A percentile compares a stretch with the other conserved stretches of the same genome.
These are phyloP conservation scores for Blumeriella jaapii DNA, from an alignment of 2,329 filamentous ascomycete species.

Conservation along the genomic window DNA sequence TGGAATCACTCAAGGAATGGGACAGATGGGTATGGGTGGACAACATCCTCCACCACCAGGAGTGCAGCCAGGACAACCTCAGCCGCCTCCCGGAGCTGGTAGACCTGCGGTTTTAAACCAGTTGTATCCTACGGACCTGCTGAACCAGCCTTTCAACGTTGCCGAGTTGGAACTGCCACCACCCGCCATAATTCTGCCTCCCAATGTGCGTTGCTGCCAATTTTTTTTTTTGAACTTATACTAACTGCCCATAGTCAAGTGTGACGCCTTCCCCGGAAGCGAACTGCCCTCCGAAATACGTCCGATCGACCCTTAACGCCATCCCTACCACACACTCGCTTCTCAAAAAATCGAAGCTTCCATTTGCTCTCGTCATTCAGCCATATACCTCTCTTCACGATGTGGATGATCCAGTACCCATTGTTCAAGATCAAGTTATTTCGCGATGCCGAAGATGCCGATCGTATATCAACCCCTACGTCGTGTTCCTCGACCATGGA, in stretches of 20 bases:
- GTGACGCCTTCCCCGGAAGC: conserved; percentile 83
- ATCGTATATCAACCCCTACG: conserved; percentile 96
- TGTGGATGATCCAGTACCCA: conserved; percentile 77
- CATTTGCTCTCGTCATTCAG: conserved; percentile 91
- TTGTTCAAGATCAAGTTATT: conserved; percentile 95
- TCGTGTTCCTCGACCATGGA: conserved; percentile 90
- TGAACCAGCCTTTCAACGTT: conserved; percentile 89
- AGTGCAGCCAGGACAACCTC: conserved; percentile 27
- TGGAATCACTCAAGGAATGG: conserved; percentile 74
- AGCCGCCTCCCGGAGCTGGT: conserved; percentile 40
- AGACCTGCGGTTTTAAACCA: conserved; percentile 59
- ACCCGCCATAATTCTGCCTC: conserved; percentile 79
- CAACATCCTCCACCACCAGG: conserved; percentile 11
- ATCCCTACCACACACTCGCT: conserved; percentile 86
- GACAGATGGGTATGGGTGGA: conserved; percentile 56
- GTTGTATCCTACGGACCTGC: conserved; percentile 81
- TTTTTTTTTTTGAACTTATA: background rate
- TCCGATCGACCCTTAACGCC: conserved; percentile 89
- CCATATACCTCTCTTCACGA: conserved; percentile 91
- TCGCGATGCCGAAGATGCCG: conserved; percentile 90
- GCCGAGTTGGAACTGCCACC: conserved; percentile 85
- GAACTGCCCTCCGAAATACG: conserved; percentile 88
- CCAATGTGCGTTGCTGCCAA: conserved; percentile 59
- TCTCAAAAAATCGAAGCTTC: conserved; percentile 92
- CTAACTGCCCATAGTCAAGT: conserved; percentile 51